Percentiles rank a stretch among this genome's conserved stretches.
Conservation (phyloP, 75 land plant genomes). For the Gnetum montanum region DNA sequence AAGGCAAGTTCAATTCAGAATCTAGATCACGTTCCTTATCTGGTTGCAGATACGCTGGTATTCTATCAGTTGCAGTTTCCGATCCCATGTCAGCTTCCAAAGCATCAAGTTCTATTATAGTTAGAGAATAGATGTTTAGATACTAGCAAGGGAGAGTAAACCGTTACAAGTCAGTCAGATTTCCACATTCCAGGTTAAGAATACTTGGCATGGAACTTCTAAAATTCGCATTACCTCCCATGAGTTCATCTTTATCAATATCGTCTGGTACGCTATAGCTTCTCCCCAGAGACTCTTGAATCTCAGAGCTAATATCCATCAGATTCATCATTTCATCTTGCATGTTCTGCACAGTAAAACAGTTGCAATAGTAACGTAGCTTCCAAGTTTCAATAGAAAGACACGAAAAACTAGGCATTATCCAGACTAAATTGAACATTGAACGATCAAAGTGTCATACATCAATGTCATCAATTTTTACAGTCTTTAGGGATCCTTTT, state of each 20-base stretch:
- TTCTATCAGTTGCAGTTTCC: slow-evolving; percentile 55
- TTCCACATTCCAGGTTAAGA: no score
- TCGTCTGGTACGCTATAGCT: slow-evolving; percentile 99
- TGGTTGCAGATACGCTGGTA: slow-evolving; percentile 92
- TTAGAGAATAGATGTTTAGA: not conserved
- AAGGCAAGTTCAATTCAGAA: slow-evolving; percentile 74
- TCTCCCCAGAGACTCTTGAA: slow-evolving; percentile 96
- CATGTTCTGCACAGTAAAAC: slow-evolving; percentile 50
- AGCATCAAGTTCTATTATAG: slow-evolving; percentile 79
- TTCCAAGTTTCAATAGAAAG: no score
- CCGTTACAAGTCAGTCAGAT: no score
- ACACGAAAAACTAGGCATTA: no score
- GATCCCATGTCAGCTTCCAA: slow-evolving; percentile 92
- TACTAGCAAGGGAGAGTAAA: not conserved
- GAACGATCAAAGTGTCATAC: slow-evolving; percentile 24
- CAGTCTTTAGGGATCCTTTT: slow-evolving; percentile 96
- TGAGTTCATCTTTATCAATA: slow-evolving; percentile 96
- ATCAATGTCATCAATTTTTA: slow-evolving; percentile 91
- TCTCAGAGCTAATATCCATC: slow-evolving; percentile 91
- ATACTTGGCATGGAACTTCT: no score
- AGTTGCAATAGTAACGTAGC: not conserved
- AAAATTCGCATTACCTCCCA: slow-evolving; percentile 96
- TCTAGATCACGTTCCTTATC: slow-evolving; percentile 81
- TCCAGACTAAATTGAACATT: no score
- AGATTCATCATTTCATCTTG: slow-evolving; percentile 99